These are phyloP conservation scores for Talinum fruticosum DNA, from an alignment of 148 eudicot genomes.

Conservation along the genomic window DNA sequence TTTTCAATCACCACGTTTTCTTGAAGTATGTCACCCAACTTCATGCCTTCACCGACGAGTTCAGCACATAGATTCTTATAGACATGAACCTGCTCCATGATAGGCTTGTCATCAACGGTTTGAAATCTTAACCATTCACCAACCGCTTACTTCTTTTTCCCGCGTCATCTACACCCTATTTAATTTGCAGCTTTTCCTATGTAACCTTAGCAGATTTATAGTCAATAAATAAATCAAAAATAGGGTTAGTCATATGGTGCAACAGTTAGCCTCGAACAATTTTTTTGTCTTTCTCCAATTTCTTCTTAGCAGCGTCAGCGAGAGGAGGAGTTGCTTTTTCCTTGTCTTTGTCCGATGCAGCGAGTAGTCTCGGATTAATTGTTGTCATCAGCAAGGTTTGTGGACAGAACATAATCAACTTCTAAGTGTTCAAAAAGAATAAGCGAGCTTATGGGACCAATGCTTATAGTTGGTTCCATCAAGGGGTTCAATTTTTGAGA, in stretches of 20 bases:
- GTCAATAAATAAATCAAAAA: no score
- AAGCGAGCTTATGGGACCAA: background rate
- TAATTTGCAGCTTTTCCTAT: background rate
- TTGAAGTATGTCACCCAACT: background rate
- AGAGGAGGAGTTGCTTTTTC: no score
- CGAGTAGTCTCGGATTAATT: background rate
- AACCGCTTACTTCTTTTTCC: conserved; percentile 11
- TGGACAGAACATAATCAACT: background rate
- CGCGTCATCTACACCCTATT: conserved; percentile 11
- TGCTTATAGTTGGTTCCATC: background rate
- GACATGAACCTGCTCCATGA: background rate
- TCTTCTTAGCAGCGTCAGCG: no score
- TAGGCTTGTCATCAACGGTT: background rate
- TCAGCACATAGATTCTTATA: background rate
- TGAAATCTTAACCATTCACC: background rate
- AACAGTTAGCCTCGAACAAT: background rate
- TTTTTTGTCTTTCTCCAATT: no score
- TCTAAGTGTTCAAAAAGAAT: conserved; percentile 7
- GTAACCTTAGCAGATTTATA: no score
- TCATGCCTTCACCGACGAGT: background rate
- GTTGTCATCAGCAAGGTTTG: background rate
- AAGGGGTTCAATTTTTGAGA: no score
- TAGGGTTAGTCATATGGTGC: background rate
- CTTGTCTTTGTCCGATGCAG: no score
- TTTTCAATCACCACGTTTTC: conserved; percentile 4